Evolutionary conservation across 495 filamentous ascomycete genomes (phyloP), one percentile per base, ranked within the genome.

Genomic region (Daldinia caldariorum): DNA sequence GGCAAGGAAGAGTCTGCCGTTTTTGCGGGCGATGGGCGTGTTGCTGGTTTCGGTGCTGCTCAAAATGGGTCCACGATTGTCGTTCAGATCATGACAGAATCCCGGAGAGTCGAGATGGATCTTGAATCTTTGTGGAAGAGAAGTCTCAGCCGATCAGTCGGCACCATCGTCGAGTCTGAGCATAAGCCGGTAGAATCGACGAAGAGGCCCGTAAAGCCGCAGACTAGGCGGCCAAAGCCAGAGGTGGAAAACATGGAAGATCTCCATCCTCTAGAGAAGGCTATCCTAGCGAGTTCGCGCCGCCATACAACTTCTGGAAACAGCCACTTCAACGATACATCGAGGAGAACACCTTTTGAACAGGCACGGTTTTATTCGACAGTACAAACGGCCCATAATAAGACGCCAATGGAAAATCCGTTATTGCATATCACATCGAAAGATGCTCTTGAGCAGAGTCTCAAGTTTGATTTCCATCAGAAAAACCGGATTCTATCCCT

Each of bases 61-160:
- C 82, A 65, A 83, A 85, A 18, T 4, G 90, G 88, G 56, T 83
- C 74, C 8, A 81, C 81, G 6, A 58, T 99, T 18, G 91, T 98
- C 31, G 87, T 97, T 34, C 95, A 99, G 79, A 88, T 98, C 76
- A 88, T 98, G 76, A 97, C 92, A 1, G 90, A 94, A 76, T 86
- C 90, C 65, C 93, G 94, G 80, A 85, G 95, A 74, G 86, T 83
- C 22, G 94, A 97, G 66, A 81, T 97, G 68, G 89, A 92, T 73
- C 80, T 99, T 38, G 95, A 99, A 74, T 81, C 80, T 9, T 81
- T 98, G 4, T 99, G 95, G 95, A 79, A 81, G 26, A 82, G 76
- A 39, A 80, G 83, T 18, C 43, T 90, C 58, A 81, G 78, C 12
- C 79, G 82, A 74, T 79, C 58, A 66, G 54, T 66, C 69, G 77